Evolutionary conservation across 352 stramenopile species (phyloP), one percentile per base, ranked within the genome.

Genomic region (Pythium plurisporium): DNA sequence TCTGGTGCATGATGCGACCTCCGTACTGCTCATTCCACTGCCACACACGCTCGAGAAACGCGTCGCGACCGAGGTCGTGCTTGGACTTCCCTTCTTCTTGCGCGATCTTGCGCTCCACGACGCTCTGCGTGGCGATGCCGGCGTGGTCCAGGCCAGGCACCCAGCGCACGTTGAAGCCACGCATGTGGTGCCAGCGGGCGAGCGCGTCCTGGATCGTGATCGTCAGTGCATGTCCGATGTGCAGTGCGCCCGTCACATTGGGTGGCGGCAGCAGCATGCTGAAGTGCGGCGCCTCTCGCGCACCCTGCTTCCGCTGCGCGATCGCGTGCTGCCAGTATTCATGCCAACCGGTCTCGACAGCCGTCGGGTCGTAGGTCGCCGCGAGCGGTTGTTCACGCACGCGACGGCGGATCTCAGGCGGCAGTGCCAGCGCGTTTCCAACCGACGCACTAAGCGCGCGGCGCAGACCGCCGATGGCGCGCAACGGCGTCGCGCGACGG

Each of bases 151-250:
- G 93, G 64, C 96, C 97, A 0, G 97, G 98, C 22, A 99, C 82
- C 96, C 96, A 99, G 10, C 99, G 70, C 20, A 97, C 98, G 29
- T 94, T 91, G 59, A 97, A 82, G 19, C 97, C 98, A 19, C 95
- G 80, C 98, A 99, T 99, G 26, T 96, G 90, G 82, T 99, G 94
- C 87, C 97, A 99, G 33, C 97, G 83, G 22, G 96, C 92, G 47
- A 99, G 75, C 30, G 97, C 89, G 79, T 99, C 97, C 84, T 98
- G 87, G 61, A 99, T 88, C 33, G 97, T 90, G 12, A 99, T 93
- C 31, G 98, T 99, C 47, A 99, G 96, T 25, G 97, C 97, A 69
- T 99, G 97, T 15, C 97, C 97, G 64, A 99, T 91, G 70, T 99
- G 97, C 31, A 99, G 79, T 38, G 86, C 86, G 8, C 86, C 84